Percentiles rank a stretch among this genome's conserved stretches.
Evolutionary conservation across 1,284 basidiomycete genomes (phyloP).

Genomic region (Fomitiporia mediterranea): DNA sequence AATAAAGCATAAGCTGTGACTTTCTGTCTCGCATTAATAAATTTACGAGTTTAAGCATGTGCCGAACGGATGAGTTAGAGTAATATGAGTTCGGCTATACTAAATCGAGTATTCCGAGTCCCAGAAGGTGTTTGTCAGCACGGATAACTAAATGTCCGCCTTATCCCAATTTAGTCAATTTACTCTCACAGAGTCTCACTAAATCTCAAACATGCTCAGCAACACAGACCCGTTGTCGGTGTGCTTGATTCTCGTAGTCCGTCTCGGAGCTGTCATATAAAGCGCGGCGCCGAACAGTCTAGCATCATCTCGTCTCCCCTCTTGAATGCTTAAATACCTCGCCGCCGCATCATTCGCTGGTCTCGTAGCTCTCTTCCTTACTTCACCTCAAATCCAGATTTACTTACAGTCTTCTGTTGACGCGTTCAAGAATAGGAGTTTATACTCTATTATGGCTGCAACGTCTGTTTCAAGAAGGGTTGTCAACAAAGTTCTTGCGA

Average conservation of each 20-base stretch:
- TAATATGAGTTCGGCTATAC: neutral
- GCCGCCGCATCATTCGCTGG: constrained; percentile 4
- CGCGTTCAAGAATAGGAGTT: constrained; percentile 12
- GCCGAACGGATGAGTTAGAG: neutral
- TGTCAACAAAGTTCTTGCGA: constrained; percentile 69
- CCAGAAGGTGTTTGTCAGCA: neutral
- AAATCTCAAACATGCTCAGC: neutral
- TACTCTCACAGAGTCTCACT: neutral
- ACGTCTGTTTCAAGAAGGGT: constrained; percentile 59
- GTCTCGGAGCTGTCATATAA: neutral
- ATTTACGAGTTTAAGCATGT: neutral
- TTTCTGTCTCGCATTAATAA: neutral
- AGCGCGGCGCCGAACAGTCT: neutral
- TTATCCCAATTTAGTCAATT: neutral
- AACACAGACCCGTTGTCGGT: neutral
- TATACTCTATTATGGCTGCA: constrained; percentile 25
- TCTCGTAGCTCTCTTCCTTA: constrained; percentile 18
- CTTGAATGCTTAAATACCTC: constrained; percentile 19
- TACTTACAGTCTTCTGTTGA: constrained; percentile 11
- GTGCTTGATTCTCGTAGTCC: neutral
- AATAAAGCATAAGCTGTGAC: constrained; percentile 56
- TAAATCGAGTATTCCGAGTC: neutral
- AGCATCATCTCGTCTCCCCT: neutral
- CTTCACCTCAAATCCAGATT: constrained; percentile 3
- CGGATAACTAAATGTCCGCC: neutral